Percentiles rank a stretch among this genome's conserved stretches.
Conservation (phyloP, 2,329 filamentous ascomycete genomes). For the Venturia aucupariae region DNA sequence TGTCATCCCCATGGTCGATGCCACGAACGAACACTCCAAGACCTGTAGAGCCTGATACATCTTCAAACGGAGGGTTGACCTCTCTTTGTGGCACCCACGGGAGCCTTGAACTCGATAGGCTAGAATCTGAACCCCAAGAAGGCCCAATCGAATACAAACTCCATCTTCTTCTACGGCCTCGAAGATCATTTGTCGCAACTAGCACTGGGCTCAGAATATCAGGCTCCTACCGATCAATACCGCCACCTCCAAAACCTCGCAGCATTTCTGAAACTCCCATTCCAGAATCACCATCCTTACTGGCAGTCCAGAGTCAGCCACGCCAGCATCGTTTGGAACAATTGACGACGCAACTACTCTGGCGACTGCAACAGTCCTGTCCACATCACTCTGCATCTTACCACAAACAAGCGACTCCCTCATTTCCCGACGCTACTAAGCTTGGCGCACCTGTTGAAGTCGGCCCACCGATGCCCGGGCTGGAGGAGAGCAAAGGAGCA, state of each 20-base stretch:
- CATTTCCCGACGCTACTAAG: slow-evolving; percentile 57
- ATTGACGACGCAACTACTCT: slow-evolving; percentile 87
- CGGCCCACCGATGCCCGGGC: slow-evolving; percentile 54
- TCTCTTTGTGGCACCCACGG: slow-evolving; percentile 19
- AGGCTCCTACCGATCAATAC: slow-evolving; percentile 39
- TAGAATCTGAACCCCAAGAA: slow-evolving; percentile 86
- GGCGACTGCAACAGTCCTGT: slow-evolving; percentile 79
- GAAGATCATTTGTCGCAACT: slow-evolving; percentile 62
- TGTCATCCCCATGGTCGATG: slow-evolving; percentile 81
- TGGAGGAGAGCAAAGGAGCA: slow-evolving; percentile 89
- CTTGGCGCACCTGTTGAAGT: slow-evolving; percentile 47
- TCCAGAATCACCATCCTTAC: neutral
- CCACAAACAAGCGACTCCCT: slow-evolving; percentile 64
- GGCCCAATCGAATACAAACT: slow-evolving; percentile 96
- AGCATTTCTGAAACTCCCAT: slow-evolving; percentile 18
- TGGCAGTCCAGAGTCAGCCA: slow-evolving; percentile 39
- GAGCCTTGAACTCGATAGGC: slow-evolving; percentile 50
- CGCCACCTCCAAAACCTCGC: slow-evolving; percentile 21
- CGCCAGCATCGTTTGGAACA: slow-evolving; percentile 81
- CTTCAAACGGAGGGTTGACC: neutral
- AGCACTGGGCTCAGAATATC: slow-evolving; percentile 51
- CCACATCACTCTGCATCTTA: slow-evolving; percentile 78
- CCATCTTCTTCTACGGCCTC: slow-evolving; percentile 72
- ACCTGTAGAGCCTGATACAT: neutral
- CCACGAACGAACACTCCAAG: slow-evolving; percentile 33